Base-by-base conservation (phyloP, 2,329 filamentous ascomycete genomes). In the Pyrenophora graminea region DNA sequence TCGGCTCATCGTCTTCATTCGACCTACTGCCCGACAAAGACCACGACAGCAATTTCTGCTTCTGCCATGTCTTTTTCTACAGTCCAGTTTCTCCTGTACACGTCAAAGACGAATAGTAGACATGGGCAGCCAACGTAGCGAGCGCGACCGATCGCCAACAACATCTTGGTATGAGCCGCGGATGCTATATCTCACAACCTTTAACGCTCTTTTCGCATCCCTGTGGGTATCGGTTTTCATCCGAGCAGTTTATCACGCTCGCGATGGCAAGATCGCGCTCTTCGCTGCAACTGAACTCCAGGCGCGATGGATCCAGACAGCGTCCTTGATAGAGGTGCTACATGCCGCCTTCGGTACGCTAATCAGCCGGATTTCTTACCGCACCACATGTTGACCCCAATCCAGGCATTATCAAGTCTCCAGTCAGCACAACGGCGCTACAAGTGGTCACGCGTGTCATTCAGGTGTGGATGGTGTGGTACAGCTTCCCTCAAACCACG, bases 381-480 rank as follows among this genome's bases (percentile, higher is more conserved):
- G 6, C 23, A 23, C 21, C 13, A 15, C 10, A 27, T 34, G 9
- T 30, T 45, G 13, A 34, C 33, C 10, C 39, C 6, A 6, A 33
- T 32, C 4, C 18, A 66, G 64, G 62, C 2, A 37, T 67, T 12
- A 53, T 65, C 15, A 64, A 61, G 19, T 64, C 63, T 4, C 63
- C 63, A 7, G 53, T 66, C 21, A 49, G 53, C 37, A 67, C 60
- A 4, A 67, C 64, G 1, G 58, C 58, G 6, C 42, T 59, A 2
- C 64, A 67, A 33, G 58, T 63, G 4, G 43, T 55, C 39, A 66
- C 64, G 2, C 63, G 64, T n/a, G 55, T 56, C 3, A 67, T 67
- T 15, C 64, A 67, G 34, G 60, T 65, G 3, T 67, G 64, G 64
- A 61, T 67, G 58, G 56, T 67, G 5, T 67, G 63, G 64, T 59